Evolutionary conservation across 192 early-diverging fungal species (phyloP), one percentile per base, ranked within the genome.

Genomic region (Endogone sp.): DNA sequence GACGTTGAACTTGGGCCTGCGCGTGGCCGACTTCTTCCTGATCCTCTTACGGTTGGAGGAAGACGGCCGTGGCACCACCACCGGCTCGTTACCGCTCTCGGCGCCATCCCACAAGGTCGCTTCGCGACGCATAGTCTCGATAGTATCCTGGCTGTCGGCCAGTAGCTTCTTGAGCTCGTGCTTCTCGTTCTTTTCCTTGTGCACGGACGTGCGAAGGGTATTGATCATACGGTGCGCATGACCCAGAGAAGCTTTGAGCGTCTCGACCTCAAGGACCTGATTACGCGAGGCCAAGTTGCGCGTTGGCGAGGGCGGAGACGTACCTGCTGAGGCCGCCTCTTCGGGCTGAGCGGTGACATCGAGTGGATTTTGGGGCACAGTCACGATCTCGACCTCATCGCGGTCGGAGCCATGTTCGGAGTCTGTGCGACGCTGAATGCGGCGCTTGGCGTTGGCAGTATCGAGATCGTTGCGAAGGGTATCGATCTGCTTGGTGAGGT

Each of bases 161-260:
- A 89, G 58, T 60, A 85, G 65, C 59, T 84, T 82, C 56, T 81
- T 81, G 8, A 85, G 29, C 62, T 88, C 86, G 27, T 81, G 71
- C 56, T 86, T 86, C 55, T 81, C 84, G 2, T 77, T 72, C 29
- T 84, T 84, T 58, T 85, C 85, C 63, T 82, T 80, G 64, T 82
- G 77, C 2, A 86, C 67, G 64, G 76, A 77, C 29, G 82, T 65
- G 28, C 84, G 78, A 22, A 88, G 72, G 56, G 78, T 84, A 49
- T 75, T 81, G 22, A 88, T 82, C 70, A 82, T 85, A 3, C 79
- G 79, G 30, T 88, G 83, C 2, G 78, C 73, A 65, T 76, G 61
- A n/a, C 75, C 73, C 3, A 79, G 54, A 11, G 77, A 74, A 3
- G 69, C 68, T 32, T 79, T 79, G 49, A 79, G 58, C 20, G 77